Evolutionary conservation across 805 yeast genomes (phyloP), one percentile per base, ranked within the genome.

Genomic region (Lipomyces anomalus): DNA sequence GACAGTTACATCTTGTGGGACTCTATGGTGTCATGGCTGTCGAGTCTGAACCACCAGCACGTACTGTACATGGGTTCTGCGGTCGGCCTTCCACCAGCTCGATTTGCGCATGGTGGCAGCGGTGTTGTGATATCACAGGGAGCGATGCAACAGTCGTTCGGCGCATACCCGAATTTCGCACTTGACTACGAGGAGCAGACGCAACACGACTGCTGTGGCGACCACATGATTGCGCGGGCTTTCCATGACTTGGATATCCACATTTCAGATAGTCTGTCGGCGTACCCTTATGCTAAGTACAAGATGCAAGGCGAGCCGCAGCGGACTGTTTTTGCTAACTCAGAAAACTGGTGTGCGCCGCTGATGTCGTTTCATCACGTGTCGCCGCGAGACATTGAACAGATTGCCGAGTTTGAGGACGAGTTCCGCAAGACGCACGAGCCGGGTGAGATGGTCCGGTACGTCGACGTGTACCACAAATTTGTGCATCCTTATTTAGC

Each of bases 31-130:
- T 43, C 37, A 9, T 53, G 47, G 35, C 50, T 66, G 4, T 35
- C 42, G 13, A 44, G 52, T 4, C 45, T 52, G 30, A 56, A 64
- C 42, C 62, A 62, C 21, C 54, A 56, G 16, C 53, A 64, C 32
- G 54, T 59, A 16, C 42, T 50, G 21, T 67, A 65, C 46, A 44
- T 65, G 33, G 70, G 70, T 2, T 45, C 58, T 0, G 53, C 58
- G 1, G 63, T 61, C 16, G 40, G 48, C 43, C 6, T 41, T 26
- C 53, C 47, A 5, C 56, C 51, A 20, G 39, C 43, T 11, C 40
- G 41, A 30, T 67, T 65, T 46, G 69, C 66, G 9, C 68, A 66
- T 44, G 70, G 71, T 6, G 71, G 70, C 7, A 52, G 64, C 2
- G 70, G 66, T 1, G 62, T 63, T 1, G 60, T 63, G 2, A 42